Evolutionary conservation across 257 asterid genomes (phyloP), one percentile per base, ranked within the genome.

Genomic region (Solanum habrochaites): DNA sequence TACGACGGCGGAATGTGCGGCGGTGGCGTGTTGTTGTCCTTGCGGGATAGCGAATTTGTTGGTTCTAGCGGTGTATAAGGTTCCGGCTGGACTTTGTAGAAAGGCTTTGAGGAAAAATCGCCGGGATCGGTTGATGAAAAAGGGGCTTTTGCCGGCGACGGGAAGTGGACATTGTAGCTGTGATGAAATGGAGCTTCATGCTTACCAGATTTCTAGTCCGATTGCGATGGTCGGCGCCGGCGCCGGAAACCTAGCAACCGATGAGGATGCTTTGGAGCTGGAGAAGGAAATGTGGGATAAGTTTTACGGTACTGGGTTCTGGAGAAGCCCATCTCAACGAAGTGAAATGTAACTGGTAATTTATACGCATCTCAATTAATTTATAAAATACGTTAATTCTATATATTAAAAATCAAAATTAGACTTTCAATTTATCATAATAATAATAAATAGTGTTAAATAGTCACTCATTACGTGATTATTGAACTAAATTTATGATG

Each of bases 11-110:
- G 98, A 94, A 82, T 94, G 98, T 87, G 98, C 95, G 39, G 98
- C 96, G 81, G 92, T 96, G 37, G 92, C 94, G 88, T 96, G 99
- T 88, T 96, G 98, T 88, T 95, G 99, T 83, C 98, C 99, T 8
- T 96, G 99, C 88, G 95, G 94, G 49, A 60, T 95, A 20, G 91
- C 91, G 40, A 88, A 94, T 83, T 91, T 96, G 45, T 85, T 96
- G 35, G 92, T 96, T 40, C 75, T 96, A 32, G 96, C 94, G 16
- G 92, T 93, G 18, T 96, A 93, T 90, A 96, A 92, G 87, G 77
- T 96, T 11, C 99, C 98, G n/a, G 95, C 95, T 4, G 98, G 96
- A 84, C 90, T 94, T 0, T 94, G 92, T 89, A 92, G 95, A 87
- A 94, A 92, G 88, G 98, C 94, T 0, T 8, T 93, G 87, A 77